Base-by-base conservation (phyloP, 192 early-diverging fungal genomes). In the Coemansia sp. region DNA sequence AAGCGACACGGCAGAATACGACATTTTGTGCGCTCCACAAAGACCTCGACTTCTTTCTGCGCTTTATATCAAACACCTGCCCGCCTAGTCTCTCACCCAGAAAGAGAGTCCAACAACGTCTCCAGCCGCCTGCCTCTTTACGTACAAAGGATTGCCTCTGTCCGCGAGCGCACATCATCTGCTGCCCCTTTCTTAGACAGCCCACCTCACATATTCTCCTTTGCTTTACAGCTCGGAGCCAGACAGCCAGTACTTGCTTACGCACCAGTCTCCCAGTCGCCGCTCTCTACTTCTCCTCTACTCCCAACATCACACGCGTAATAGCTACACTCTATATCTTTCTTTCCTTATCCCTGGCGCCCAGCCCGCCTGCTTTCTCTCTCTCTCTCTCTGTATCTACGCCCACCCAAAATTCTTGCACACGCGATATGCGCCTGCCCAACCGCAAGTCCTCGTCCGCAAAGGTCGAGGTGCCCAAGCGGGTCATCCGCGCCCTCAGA, bases 401-500 rank as follows among this genome's bases (percentile, higher is more conserved):
- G 13, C 12, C 31, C 31, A 13, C 57, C 6, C 3, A 58, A 58
- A 34, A 58, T 36, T 34, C 24, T 34, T 58, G 31, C 57, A 36
- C 31, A 15, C 57, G 31, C 57, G 57, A 58, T 34, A 74, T 78
- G 62, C 72, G 73, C 20, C 70, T 80, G 44, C 66, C 71, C 24
- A 80, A 72, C 64, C 73, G 73, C 74, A 60, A 71, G 52, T 75
- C 81, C 16, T 72, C 73, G 38, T 65, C 81, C 18, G 65, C 67
- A 49, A 83, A 75, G 70, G 67, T 69, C 12, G 65, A 78, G 75
- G 72, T 79, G n/a, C 92, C 90, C 12, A 91, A 90, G 74, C 89
- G 88, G 66, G 89, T 93, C 73, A 89, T 91, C 75, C 90, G 90
- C 70, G 89, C 92, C 16, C 72, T 89, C 22, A 88, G 87, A 71